Conservation (phyloP, 148 eudicot species). For the Fallopia convolvulus region DNA sequence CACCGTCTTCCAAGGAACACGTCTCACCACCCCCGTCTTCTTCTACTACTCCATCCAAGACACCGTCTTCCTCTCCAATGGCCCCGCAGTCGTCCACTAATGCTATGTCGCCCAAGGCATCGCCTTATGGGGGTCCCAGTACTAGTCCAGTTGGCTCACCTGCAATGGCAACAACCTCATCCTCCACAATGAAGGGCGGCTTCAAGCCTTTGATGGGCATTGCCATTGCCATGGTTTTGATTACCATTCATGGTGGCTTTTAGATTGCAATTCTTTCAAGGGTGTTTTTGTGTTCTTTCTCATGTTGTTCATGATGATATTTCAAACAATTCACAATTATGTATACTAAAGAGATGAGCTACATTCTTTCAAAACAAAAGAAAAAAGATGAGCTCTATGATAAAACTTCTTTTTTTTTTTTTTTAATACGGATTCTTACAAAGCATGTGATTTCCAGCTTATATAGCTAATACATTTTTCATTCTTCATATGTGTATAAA, state of each 20-base stretch:
- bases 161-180: not conserved
- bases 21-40: constrained; percentile 3
- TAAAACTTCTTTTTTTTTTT: not conserved
- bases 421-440: not conserved
- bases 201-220: not conserved
- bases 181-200: not conserved
- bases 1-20: not conserved
- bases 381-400: not conserved
- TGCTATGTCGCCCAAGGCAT: not conserved
- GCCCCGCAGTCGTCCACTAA: not conserved
- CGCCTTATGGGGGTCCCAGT: not conserved
- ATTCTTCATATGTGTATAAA: not conserved
- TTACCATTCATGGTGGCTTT: not conserved
- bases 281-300: not conserved
- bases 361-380: not conserved
- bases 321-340: not conserved
- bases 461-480: not conserved
- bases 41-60: not conserved
- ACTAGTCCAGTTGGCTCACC: not conserved
- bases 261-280: not conserved
- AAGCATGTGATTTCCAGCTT: not conserved
- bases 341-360: not conserved
- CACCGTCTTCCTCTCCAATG: not conserved
- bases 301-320: not conserved
- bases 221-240: not conserved